Percentiles rank a stretch among this genome's conserved stretches.
Evolutionary conservation across 2,329 filamentous ascomycete species (phyloP).

Genomic region (Colletotrichum sublineola): DNA sequence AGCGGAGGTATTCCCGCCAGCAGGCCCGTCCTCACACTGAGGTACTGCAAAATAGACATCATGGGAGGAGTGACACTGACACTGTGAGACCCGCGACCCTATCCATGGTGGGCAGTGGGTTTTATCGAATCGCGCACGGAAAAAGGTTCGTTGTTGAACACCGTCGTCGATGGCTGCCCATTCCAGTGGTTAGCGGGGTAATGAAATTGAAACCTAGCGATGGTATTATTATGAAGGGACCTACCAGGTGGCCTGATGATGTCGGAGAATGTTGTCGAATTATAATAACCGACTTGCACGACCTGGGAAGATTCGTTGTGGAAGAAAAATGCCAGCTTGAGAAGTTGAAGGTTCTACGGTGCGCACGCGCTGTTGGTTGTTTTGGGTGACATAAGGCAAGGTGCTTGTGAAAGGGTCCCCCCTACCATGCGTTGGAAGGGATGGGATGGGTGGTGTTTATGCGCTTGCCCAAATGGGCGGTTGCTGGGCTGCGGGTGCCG

Average conservation of each 20-base stretch:
- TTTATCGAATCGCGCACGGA: slow-evolving; percentile 22
- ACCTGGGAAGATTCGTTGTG: slow-evolving; percentile 12
- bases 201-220: slow-evolving; percentile 45
- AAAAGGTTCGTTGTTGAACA: slow-evolving; percentile 38
- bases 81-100: slow-evolving; percentile 40
- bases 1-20: slow-evolving; percentile 35
- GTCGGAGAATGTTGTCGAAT: slow-evolving; percentile 8
- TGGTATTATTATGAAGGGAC: background rate
- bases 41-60: slow-evolving; percentile 43
- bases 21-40: slow-evolving; percentile 46
- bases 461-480: slow-evolving; percentile 42
- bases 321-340: background rate
- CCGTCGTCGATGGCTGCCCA: slow-evolving; percentile 44
- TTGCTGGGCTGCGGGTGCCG: slow-evolving; percentile 40
- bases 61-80: slow-evolving; percentile 40
- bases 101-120: slow-evolving; percentile 34
- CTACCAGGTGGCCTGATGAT: slow-evolving; percentile 31
- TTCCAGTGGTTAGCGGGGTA: slow-evolving; percentile 60
- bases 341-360: slow-evolving; percentile 13
- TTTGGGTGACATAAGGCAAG: slow-evolving; percentile 31
- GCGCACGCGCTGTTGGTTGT: slow-evolving; percentile 28
- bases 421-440: slow-evolving; percentile 18
- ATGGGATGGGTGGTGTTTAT: slow-evolving; percentile 36
- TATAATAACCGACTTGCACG: background rate
- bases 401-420: slow-evolving; percentile 35